Base-by-base conservation (phyloP, 768 basidiomycete species). In the Termitomyces sp. region DNA sequence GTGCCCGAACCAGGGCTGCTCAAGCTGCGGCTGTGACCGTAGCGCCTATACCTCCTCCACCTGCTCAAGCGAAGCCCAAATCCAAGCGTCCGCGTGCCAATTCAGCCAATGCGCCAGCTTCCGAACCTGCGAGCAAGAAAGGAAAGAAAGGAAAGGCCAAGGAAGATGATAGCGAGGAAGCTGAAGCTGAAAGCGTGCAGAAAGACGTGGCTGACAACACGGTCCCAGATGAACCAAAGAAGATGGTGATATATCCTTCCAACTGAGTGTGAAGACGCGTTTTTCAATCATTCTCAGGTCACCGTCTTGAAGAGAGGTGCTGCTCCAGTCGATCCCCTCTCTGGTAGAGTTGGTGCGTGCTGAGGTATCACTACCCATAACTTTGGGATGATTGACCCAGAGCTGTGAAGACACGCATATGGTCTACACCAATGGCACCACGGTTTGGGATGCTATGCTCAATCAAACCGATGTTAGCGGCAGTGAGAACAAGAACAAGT, bases 371-470 rank as follows among this genome's bases (percentile, higher is more conserved):
- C 55, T 62, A 46, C 23, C n/a, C 30, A 26, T 51, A 52, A 30
- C 13, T n/a, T 52, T 3, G 28, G 35, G 14, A 12, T 33, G 14
- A 43, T 49, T 55, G 35, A 64, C 44, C 13, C 32, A 14, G 49
- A 32, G 23, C 47, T 18, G 20, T 30, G 14, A 64, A 84, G 82
- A 69, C 49, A 79, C 81, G 1, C 82, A 84, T 64, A 75, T 83
- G 66, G 83, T 85, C 6, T 81, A 77, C 56, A 61, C 66, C 43
- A 67, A 59, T 5, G 77, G 78, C 51, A 67, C 65, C 50, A 54
- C 40, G 2, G 70, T 75, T 12, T 85, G 82, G 82, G 84, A 85
- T 65, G 83, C 82, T 40, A 84, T 83, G 80, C 75, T 84, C 56
- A 85, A 84, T 67, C 84, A 84, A 65, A 84, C 84, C 1, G 76